A percentile compares a stretch with the other conserved stretches of the same genome.
phyloP scores from a whole-genome alignment of 169 alveolate species.

The Babesia sp. region DNA sequence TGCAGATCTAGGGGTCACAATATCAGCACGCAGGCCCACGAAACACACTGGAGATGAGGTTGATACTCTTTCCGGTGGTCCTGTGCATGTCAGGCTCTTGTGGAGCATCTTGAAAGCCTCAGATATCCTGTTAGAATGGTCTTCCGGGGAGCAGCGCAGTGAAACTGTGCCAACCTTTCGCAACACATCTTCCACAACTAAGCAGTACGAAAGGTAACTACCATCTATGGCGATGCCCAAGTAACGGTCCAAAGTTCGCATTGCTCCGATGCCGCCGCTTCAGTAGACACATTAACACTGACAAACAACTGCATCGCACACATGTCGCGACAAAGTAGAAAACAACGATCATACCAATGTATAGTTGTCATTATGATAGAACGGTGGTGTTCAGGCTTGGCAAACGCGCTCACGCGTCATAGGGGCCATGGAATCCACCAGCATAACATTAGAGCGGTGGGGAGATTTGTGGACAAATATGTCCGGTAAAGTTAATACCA shows the following conservation, averaged over 20 bases:
- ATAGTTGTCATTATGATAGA: too few species aligned
- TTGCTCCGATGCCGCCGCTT: not conserved
- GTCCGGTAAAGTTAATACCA: too few species aligned
- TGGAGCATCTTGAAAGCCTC: constrained; percentile 37
- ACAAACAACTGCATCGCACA: not conserved
- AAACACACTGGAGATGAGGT: not conserved
- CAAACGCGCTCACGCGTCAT: not conserved
- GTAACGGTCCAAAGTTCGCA: constrained; percentile 27
- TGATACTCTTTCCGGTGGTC: not conserved
- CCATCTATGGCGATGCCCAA: constrained; percentile 53
- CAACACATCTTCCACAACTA: constrained; percentile 29
- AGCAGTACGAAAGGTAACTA: constrained; percentile 47
- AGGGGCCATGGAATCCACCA: not conserved
- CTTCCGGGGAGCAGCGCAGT: constrained; percentile 19
- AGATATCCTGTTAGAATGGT: constrained; percentile 27
- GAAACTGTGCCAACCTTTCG: constrained; percentile 49
- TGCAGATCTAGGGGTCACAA: constrained; percentile 16
- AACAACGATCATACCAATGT: too few species aligned
- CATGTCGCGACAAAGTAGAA: not conserved
- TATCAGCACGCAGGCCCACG: constrained; percentile 46
- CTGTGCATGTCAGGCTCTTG: constrained; percentile 9
- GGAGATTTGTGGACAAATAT: too few species aligned
- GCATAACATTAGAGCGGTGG: not conserved
- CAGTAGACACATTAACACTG: not conserved
- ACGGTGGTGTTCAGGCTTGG: too few species aligned